Evolutionary conservation across 805 yeast species (phyloP).

Genomic region (Scheffersomyces ergatensis): DNA sequence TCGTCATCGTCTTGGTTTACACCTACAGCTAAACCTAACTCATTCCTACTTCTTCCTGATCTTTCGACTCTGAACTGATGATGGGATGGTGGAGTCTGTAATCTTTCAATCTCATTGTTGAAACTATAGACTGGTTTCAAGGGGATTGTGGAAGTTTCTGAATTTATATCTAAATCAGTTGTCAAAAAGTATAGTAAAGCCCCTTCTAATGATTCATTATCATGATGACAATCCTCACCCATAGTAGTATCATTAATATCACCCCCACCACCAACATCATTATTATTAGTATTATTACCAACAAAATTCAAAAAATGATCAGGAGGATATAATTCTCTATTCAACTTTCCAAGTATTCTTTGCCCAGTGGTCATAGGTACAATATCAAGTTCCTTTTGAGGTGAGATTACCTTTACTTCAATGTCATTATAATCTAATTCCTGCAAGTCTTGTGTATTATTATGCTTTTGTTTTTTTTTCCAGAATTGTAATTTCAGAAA

Average conservation of each 20-base stretch:
- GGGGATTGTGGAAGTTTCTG: not conserved
- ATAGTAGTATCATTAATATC: too few relatives aligned
- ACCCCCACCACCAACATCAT: too few relatives aligned
- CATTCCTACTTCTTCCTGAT: not conserved
- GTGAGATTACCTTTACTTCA: too few relatives aligned
- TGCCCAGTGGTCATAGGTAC: too few relatives aligned
- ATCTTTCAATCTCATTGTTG: not conserved
- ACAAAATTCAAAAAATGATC: not conserved
- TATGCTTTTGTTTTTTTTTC: too few relatives aligned
- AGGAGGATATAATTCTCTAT: not conserved
- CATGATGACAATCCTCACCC: not conserved
- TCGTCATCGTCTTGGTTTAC: conserved; percentile 1
- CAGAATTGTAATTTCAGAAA: too few relatives aligned
- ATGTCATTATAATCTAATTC: too few relatives aligned
- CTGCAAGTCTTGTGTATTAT: too few relatives aligned
- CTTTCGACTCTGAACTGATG: not conserved
- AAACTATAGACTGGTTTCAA: not conserved
- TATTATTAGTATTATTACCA: not conserved
- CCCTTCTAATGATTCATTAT: not conserved
- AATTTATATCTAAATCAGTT: not conserved
- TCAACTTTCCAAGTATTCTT: not conserved
- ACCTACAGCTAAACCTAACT: not conserved
- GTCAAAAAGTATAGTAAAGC: not conserved
- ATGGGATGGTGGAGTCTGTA: not conserved
- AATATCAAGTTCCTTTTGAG: too few relatives aligned